Evolutionary conservation across 441 rosid genomes (phyloP).

Genomic region (Erodium texanum): DNA sequence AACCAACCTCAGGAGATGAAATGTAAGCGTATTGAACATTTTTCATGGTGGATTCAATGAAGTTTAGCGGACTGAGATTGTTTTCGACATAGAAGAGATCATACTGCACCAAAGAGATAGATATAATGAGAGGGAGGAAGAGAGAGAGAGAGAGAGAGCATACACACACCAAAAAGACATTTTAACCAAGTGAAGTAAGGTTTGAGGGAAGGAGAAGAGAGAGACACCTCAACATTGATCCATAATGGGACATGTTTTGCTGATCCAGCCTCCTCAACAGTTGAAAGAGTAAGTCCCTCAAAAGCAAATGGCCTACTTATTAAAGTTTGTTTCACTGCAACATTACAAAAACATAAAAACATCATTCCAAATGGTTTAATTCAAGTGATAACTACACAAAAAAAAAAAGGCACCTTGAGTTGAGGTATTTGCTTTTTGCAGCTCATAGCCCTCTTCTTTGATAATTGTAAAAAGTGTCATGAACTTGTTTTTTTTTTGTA

Average conservation of each 20-base stretch:
- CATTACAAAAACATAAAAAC: constrained; percentile 20
- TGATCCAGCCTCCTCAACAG: constrained; percentile 36
- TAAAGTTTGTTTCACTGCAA: constrained; percentile 43
- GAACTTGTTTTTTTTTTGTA: too few relatives aligned
- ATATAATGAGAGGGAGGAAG: neutral
- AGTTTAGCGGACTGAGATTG: constrained; percentile 36
- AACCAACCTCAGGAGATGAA: constrained; percentile 73
- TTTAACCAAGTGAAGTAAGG: too few relatives aligned
- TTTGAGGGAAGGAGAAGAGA: neutral
- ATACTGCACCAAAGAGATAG: constrained; percentile 36
- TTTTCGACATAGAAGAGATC: constrained; percentile 50
- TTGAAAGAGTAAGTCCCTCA: constrained; percentile 38
- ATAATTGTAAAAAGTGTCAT: too few relatives aligned
- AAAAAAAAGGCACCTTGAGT: too few relatives aligned
- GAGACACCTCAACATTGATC: constrained; percentile 66
- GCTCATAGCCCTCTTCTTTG: too few relatives aligned
- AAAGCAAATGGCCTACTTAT: constrained; percentile 45
- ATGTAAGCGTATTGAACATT: constrained; percentile 26
- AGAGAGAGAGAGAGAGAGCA: too few relatives aligned
- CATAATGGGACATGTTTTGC: constrained; percentile 36
- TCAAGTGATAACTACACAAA: too few relatives aligned
- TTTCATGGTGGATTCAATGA: constrained; percentile 25
- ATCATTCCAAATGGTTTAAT: too few relatives aligned
- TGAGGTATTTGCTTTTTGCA: too few relatives aligned
- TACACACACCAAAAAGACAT: too few relatives aligned